Evolutionary conservation across 768 basidiomycete genomes (phyloP).

Genomic region (Russula virescens): DNA sequence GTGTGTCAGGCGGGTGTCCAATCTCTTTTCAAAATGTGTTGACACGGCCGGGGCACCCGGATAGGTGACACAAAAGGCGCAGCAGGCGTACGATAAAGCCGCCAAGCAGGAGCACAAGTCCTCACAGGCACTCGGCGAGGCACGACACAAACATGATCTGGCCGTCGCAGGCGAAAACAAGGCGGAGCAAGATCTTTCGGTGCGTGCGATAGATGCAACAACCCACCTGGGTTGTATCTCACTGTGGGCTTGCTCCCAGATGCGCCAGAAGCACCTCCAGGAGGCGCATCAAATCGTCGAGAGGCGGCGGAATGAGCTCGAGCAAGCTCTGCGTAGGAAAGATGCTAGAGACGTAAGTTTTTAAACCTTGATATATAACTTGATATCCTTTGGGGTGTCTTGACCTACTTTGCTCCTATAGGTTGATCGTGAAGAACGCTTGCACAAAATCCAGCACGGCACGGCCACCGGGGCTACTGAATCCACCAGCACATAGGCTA

Average conservation of each 20-base stretch:
- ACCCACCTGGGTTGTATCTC: neutral
- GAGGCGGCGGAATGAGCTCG: slow-evolving; percentile 26
- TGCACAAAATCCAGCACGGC: neutral
- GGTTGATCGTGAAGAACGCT: neutral
- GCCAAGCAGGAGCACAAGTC: slow-evolving; percentile 47
- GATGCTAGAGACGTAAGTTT: slow-evolving; percentile 29
- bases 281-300: slow-evolving; percentile 27
- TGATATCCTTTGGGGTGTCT: neutral
- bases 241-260: slow-evolving; percentile 14
- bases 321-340: slow-evolving; percentile 29
- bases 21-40: neutral
- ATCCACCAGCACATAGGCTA: neutral
- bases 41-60: neutral
- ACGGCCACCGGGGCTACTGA: neutral
- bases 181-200: slow-evolving; percentile 43
- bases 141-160: slow-evolving; percentile 47
- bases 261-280: slow-evolving; percentile 28
- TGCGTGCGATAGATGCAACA: slow-evolving; percentile 22
- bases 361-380: too few relatives aligned
- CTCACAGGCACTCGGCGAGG: slow-evolving; percentile 46
- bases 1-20: slow-evolving; percentile 9
- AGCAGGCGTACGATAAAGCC: slow-evolving; percentile 43
- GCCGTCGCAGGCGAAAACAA: slow-evolving; percentile 39
- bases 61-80: slow-evolving; percentile 43
- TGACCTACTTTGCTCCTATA: neutral